Evolutionary conservation across 352 stramenopile genomes (phyloP).

Genomic region (Blastocystis hominis): DNA sequence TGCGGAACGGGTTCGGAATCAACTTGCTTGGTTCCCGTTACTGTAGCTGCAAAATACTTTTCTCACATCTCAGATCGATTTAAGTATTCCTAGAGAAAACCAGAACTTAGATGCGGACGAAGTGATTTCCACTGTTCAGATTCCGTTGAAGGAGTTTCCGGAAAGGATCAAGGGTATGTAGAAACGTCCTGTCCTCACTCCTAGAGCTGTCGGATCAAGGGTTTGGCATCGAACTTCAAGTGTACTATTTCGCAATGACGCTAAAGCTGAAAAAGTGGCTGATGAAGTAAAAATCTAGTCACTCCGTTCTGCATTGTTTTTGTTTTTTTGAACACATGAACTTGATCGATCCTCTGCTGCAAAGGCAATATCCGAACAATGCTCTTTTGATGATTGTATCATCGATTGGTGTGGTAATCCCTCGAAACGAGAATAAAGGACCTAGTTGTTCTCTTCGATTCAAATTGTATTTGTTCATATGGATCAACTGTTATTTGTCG

Average conservation of each 20-base stretch:
- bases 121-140: neutral
- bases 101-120: neutral
- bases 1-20: slow-evolving; percentile 27
- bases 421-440: neutral
- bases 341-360: neutral
- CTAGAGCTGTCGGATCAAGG: neutral
- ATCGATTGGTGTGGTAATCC: neutral
- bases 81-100: no score
- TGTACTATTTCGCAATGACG: neutral
- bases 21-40: neutral
- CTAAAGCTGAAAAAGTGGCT: neutral
- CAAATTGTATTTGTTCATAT: slow-evolving; percentile 17
- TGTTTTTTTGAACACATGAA: slow-evolving; percentile 4
- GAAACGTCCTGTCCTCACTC: neutral
- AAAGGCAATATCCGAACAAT: slow-evolving; percentile 27
- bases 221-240: slow-evolving; percentile 10
- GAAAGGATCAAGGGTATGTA: neutral
- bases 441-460: slow-evolving; percentile 12
- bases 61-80: neutral
- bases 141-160: neutral
- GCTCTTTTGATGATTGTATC: neutral
- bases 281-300: neutral
- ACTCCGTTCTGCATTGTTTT: neutral
- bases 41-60: neutral
- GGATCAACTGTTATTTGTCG: neutral